Evolutionary conservation across 495 filamentous ascomycete genomes (phyloP), one percentile per base, ranked within the genome.

Genomic region (Penicillium daleae): DNA sequence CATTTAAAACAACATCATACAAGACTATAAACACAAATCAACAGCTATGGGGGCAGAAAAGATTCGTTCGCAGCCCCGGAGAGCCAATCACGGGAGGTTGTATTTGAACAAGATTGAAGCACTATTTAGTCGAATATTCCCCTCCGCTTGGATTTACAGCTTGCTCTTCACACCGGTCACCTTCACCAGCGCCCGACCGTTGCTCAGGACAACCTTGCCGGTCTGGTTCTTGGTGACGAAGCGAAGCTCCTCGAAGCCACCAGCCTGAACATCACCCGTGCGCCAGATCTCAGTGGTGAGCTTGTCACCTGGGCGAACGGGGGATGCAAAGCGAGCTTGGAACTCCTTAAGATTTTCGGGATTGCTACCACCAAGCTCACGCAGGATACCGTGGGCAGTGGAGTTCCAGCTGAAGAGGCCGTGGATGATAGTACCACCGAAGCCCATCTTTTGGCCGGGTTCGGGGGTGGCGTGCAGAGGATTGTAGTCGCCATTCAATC

Each of bases 401-500:
- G 86, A 82, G 75, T 96, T 97, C 88, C 90, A 96, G 60, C 87
- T 90, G 75, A 85, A 96, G 29, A 96, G 78, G 29, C 92, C 92
- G 76, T 96, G 92, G 72, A 96, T 92, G 70, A 96, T 97, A 60
- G 86, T 83, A 42, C 92, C 92, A 4, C 90, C 91, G 70, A 96
- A 96, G 27, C 92, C 92, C 91, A 96, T 94, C 79, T 92, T 90
- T 74, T 83, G 76, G 46, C 92, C 91, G 0, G 93, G 91, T 74
- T 89, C 90, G 13, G 92, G 92, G 29, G 87, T 89, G 8, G 91
- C 90, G 71, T 96, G 92, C 49, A 96, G 87, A 26, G 92, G 92
- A 79, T 96, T 96, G 74, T 96, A 96, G 75, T 96, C 92, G 67
- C 92, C 92, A 64, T 97, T 95, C 35, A 96, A 83, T 49, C 88